phyloP scores from a whole-genome alignment of 116 monocot species.

The Dioscorea cayenensis region DNA sequence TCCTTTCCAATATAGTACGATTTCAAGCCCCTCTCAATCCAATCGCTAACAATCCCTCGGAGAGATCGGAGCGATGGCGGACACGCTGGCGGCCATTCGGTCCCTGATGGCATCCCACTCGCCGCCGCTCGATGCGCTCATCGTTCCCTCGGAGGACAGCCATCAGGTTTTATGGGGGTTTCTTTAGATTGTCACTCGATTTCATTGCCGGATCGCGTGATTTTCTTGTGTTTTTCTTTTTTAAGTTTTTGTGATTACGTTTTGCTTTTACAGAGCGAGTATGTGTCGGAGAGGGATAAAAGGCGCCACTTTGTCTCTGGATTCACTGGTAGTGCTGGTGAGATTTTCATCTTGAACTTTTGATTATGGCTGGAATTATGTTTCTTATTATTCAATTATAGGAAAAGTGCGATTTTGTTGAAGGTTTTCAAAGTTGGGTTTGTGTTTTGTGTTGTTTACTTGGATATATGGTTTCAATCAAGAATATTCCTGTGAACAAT shows the following conservation, averaged over 20 bases:
- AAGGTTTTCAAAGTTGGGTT: neutral
- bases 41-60: neutral
- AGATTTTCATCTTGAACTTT: neutral
- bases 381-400: neutral
- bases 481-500: neutral
- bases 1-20: neutral
- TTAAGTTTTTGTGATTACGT: conserved; percentile 5
- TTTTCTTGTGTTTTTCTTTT: neutral
- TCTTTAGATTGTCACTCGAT: too few relatives aligned
- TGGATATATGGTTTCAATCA: too few relatives aligned
- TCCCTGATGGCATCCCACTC: conserved; percentile 74
- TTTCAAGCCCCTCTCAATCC: neutral
- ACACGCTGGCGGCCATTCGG: conserved; percentile 65
- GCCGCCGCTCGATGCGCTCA: conserved; percentile 79
- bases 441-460: neutral
- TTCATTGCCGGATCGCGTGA: too few relatives aligned
- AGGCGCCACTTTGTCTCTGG: conserved; percentile 82
- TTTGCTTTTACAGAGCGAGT: conserved; percentile 66
- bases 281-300: conserved; percentile 82
- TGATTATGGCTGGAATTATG: too few relatives aligned
- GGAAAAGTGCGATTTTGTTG: too few relatives aligned
- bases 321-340: conserved; percentile 94
- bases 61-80: conserved; percentile 29
- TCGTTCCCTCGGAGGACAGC: conserved; percentile 93
- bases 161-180: conserved; percentile 49